Evolutionary conservation across 495 filamentous ascomycete genomes (phyloP), one percentile per base, ranked within the genome.

Genomic region (Aspergillus saccharolyticus): DNA sequence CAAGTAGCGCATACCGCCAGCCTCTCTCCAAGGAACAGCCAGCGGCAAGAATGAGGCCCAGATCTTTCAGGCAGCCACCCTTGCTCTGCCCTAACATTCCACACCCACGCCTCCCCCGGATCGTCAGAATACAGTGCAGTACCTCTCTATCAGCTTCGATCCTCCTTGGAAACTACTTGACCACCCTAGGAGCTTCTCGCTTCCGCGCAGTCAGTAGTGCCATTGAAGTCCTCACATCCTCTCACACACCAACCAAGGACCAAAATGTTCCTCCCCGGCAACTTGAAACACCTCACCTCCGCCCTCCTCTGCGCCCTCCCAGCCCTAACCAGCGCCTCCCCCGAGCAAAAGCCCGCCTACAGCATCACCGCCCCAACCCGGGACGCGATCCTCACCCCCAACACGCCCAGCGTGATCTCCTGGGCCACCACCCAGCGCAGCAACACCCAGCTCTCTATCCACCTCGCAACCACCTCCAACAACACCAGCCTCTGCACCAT

Each of bases 381-480:
- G 15, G 47, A 20, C 47, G 47, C 47, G 22, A 18, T 50, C 22
- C 22, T 50, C 3, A 28, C 47, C 20, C 22, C 28, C 5, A 28
- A 28, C 47, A 50, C 22, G 0, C 22, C 47, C 7, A 50, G 22
- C 22, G 47, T 50, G 1, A 50, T 50, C 47, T 4, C 24, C 16
- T 50, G 47, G 47, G 30, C 24, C 22, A 50, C 47, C 7, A 50
- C 47, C 4, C 22, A 30, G 18, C 17, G 22, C 24, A 50, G 15
- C 47, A 17, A 10, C 22, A 15, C 1, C 3, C 28, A 50, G 4
- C 22, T 50, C 10, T 50, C 47, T 24, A 17, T 50, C 22, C 28
- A 28, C 47, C 22, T 50, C 47, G 47, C 28, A 30, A 50, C 47
- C 7, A 50, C 47, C 22, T 8, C 22, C 14, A 50, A 50, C 47